Conservation (phyloP, 441 rosid genomes). For the Melastoma candidum region DNA sequence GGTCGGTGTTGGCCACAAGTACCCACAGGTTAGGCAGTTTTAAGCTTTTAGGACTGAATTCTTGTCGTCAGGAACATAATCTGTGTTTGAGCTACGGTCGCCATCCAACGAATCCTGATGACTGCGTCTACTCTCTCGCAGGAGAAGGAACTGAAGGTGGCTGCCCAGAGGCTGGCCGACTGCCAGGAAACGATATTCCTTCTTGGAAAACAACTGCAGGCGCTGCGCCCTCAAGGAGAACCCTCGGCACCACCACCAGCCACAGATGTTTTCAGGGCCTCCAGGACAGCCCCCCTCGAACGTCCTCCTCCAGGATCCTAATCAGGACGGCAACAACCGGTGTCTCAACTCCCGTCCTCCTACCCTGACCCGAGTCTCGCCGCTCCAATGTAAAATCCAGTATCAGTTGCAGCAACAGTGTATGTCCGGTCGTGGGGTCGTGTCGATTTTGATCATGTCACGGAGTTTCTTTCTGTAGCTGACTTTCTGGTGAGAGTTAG, state of each 20-base stretch:
- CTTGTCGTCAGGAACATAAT: no score
- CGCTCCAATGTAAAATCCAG: constrained; percentile 18
- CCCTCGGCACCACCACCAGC: constrained; percentile 14
- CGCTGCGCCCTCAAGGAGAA: constrained; percentile 26
- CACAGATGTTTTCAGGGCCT: constrained; percentile 14
- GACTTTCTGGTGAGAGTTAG: no score
- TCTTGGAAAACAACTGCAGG: constrained; percentile 43
- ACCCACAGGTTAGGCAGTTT: no score
- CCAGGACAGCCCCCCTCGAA: constrained; percentile 4
- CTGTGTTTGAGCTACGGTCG: not conserved
- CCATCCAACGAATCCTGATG: not conserved
- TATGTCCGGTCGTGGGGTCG: no score
- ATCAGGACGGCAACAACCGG: constrained; percentile 10
- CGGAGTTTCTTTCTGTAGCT: constrained; percentile 22
- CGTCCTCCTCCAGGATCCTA: not conserved
- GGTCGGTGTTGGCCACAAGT: no score
- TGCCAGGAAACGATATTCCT: constrained; percentile 49
- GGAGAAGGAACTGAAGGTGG: constrained; percentile 39
- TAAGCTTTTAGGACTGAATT: no score
- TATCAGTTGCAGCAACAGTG: no score
- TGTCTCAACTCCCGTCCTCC: constrained; percentile 9
- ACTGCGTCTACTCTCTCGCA: constrained; percentile 10
- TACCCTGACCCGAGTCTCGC: constrained; percentile 19
- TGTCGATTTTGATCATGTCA: constrained; percentile 19
- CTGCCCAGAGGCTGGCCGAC: constrained; percentile 46